Evolutionary conservation across 495 filamentous ascomycete genomes (phyloP), one percentile per base, ranked within the genome.

Genomic region (Podospora australis): DNA sequence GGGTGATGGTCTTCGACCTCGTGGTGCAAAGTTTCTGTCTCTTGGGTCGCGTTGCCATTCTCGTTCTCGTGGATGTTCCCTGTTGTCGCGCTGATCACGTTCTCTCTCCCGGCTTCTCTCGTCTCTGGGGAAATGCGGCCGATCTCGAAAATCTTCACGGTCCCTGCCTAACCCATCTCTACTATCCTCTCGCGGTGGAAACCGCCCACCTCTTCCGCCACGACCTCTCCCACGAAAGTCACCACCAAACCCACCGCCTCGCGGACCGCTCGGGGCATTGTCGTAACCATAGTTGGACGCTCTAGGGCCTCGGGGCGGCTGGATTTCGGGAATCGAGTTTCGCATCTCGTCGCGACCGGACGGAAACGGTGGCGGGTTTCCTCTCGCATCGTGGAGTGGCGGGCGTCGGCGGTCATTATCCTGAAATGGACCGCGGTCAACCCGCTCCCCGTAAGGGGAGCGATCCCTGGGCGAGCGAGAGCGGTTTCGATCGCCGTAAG

Each of bases 261-360:
- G 64, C 6, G 75, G 73, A 5, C 82, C 81, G 55, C 79, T 76
- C 24, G 82, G 78, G 3, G 79, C 65, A 54, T 87, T 83, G n/a
- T n/a, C n/a, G n/a, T n/a, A n/a, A n/a, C n/a, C n/a, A n/a, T n/a
- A n/a, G 17, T 84, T 70, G 46, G 84, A 58, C 6, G 81, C 85
- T 59, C 84, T 86, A 0, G 86, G 86, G 3, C 80, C 86, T 28
- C 83, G 72, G 2, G 86, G 86, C 0, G 86, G 82, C 24, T 74
- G 70, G 45, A 59, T 59, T 3, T 70, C 65, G 6, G 63, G 63
- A 6, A 69, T 45, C 2, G 65, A 52, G 38, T 73, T 68, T 28
- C 72, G 66, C 42, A 77, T 77, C 9, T 59, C 53, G 49, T 78
- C 70, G 50, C 80, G 67, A 49, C 71, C 70, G 5, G 71, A 57